These are phyloP conservation scores for Alternaria solani DNA, from an alignment of 2,329 filamentous ascomycete genomes.

Conservation along the genomic window DNA sequence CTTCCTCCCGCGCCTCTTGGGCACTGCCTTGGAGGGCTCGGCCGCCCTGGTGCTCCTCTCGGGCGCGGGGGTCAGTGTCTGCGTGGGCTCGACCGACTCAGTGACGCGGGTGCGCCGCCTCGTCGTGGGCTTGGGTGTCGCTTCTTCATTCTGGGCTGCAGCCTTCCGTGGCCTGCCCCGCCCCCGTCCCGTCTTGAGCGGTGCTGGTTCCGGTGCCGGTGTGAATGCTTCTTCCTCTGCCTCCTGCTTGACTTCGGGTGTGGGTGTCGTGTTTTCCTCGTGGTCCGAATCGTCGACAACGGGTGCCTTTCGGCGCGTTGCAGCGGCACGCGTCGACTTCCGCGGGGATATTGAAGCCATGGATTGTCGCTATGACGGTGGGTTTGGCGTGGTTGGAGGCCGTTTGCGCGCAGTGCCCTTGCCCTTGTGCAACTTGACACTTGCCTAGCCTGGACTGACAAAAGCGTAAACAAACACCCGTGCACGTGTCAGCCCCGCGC, in stretches of 20 bases:
- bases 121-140: slow-evolving; percentile 57
- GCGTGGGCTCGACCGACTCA: slow-evolving; percentile 65
- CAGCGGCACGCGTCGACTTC: slow-evolving; percentile 67
- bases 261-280: slow-evolving; percentile 72
- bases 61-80: slow-evolving; percentile 68
- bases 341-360: slow-evolving; percentile 54
- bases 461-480: slow-evolving; percentile 26
- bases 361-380: slow-evolving; percentile 33
- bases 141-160: slow-evolving; percentile 41
- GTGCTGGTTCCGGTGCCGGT: slow-evolving; percentile 63
- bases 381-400: slow-evolving; percentile 18
- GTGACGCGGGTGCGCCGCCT: slow-evolving; percentile 57
- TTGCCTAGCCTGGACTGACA: slow-evolving; percentile 28
- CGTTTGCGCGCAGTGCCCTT: slow-evolving; percentile 13
- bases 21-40: slow-evolving; percentile 39
- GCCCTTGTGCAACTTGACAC: slow-evolving; percentile 10
- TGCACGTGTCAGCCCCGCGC: slow-evolving; percentile 30
- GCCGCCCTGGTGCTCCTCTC: slow-evolving; percentile 51
- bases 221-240: slow-evolving; percentile 84
- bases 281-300: slow-evolving; percentile 79
- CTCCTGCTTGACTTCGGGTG: slow-evolving; percentile 61
- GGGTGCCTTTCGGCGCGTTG: slow-evolving; percentile 70
- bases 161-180: slow-evolving; percentile 63
- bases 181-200: slow-evolving; percentile 64
- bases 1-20: slow-evolving; percentile 68